Base-by-base conservation (phyloP, 2,329 filamentous ascomycete genomes). In the Penicillium sp. region DNA sequence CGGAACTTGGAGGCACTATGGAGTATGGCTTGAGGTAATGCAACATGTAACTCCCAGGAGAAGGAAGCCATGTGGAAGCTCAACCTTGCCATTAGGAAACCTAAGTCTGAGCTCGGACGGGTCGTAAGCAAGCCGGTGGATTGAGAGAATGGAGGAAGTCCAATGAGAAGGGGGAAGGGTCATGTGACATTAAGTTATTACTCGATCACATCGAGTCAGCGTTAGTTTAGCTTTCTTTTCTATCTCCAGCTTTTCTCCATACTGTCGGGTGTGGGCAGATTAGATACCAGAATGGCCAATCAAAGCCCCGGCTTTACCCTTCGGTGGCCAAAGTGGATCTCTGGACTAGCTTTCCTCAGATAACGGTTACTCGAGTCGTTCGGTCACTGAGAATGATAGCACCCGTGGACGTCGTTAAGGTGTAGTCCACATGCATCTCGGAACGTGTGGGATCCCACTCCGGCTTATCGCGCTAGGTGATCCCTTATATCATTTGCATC, bases 141-240 rank as follows among this genome's bases (percentile, higher is more conserved):
- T 27, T 27, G 24, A 27, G 24, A 27, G 5, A 8, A 8, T 27
- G 5, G 8, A 27, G 5, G 24, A 13, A n/a, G 31, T 10, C 31
- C 31, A 34, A 34, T 34, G 9, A 34, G 13, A 34, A 5, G 31
- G 13, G 31, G 13, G 31, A 34, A 14, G 34, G 34, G n/a, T 40
- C 38, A 40, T 40, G 38, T 40, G 38, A 40, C 21, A 4, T 10
- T 45, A 50, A 39, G 7, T 34, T 24, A 65, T 71, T 71, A 71
- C 69, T 71, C 65, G 69, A 71, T 71, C 56, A 27, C 54, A 71
- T 71, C 68, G 69, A 71, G 69, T 71, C 68, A 70, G 53, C 59
- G 42, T 27, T 24, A 45, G 8, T 34, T 31, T n/a, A 50, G 42
- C 32, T 40, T 16, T 8, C 21, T 50, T 50, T 31, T 58, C 38